These are phyloP conservation scores for Phtheirospermum japonicum DNA, from an alignment of 257 asterid species.

Conservation along the genomic window DNA sequence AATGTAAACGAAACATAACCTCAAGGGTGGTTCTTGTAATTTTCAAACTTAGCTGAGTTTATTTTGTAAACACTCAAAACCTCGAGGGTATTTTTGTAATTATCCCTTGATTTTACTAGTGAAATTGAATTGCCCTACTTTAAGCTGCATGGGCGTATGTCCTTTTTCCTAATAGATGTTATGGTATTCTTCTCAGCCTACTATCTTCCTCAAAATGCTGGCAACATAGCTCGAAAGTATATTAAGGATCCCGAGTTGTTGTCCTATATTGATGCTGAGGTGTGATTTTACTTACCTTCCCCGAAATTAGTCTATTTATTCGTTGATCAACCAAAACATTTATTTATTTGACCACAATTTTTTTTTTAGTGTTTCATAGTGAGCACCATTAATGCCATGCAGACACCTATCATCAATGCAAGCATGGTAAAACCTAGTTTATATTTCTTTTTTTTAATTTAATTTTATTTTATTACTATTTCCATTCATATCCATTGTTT, in stretches of 20 bases:
- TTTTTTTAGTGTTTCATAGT: constrained; percentile 87
- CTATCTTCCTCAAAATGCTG: constrained; percentile 95
- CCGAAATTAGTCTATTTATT: constrained; percentile 12
- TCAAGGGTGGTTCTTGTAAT: too few relatives aligned
- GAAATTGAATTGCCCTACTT: too few relatives aligned
- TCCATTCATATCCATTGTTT: constrained; percentile 9
- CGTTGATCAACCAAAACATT: not conserved
- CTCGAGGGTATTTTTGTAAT: too few relatives aligned
- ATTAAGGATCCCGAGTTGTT: constrained; percentile 81
- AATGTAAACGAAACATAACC: too few relatives aligned
- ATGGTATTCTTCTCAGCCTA: constrained; percentile 63
- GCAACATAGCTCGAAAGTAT: constrained; percentile 81
- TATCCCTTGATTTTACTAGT: too few relatives aligned
- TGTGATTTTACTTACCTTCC: constrained; percentile 32
- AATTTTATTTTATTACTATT: not conserved
- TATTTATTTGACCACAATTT: constrained; percentile 16
- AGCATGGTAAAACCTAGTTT: constrained; percentile 68
- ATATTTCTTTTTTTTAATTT: not conserved
- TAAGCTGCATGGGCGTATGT: not conserved
- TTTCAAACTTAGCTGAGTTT: too few relatives aligned
- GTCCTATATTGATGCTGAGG: constrained; percentile 97
- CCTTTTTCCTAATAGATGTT: constrained; percentile 26
- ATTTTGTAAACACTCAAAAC: too few relatives aligned
- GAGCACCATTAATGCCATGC: constrained; percentile 86
- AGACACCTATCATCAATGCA: constrained; percentile 98